These are phyloP conservation scores for Pyrenophora teres DNA, from an alignment of 2,329 filamentous ascomycete species.

Conservation along the genomic window DNA sequence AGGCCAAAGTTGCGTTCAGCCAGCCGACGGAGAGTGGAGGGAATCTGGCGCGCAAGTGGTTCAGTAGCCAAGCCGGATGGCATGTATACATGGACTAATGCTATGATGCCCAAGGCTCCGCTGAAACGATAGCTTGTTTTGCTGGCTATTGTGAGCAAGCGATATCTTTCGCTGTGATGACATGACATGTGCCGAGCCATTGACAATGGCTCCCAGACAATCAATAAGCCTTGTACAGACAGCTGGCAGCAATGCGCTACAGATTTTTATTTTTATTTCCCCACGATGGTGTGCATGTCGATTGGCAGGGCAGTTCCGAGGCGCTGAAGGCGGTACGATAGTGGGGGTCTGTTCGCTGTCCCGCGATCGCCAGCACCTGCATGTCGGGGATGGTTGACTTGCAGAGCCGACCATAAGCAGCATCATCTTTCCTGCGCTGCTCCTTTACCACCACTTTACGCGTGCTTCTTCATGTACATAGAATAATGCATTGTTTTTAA, in stretches of 20 bases:
- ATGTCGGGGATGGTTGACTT: constrained; percentile 23
- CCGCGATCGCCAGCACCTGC: constrained; percentile 23
- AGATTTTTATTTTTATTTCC: background rate
- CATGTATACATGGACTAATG: constrained; percentile 64
- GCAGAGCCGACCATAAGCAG: constrained; percentile 29
- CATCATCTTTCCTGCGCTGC: constrained; percentile 21
- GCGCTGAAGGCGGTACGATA: constrained; percentile 17
- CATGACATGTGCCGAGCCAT: too few species aligned
- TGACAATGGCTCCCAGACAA: too few species aligned
- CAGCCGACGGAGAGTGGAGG: constrained; percentile 68
- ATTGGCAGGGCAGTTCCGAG: background rate
- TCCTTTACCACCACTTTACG: constrained; percentile 24
- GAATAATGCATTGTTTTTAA: constrained; percentile 48
- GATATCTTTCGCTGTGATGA: too few species aligned
- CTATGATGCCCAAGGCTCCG: background rate
- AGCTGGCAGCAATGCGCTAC: too few species aligned
- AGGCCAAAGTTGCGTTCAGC: constrained; percentile 64
- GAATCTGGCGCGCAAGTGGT: constrained; percentile 62
- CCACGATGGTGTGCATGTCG: background rate
- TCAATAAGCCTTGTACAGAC: too few species aligned
- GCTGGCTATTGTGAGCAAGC: too few species aligned
- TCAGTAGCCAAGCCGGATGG: constrained; percentile 61
- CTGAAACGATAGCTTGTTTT: too few species aligned
- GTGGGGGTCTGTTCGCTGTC: constrained; percentile 31
- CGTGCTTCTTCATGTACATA: constrained; percentile 42